phyloP scores from a whole-genome alignment of 176 grass and related monocot genomes.

The Oryza australiensis region DNA sequence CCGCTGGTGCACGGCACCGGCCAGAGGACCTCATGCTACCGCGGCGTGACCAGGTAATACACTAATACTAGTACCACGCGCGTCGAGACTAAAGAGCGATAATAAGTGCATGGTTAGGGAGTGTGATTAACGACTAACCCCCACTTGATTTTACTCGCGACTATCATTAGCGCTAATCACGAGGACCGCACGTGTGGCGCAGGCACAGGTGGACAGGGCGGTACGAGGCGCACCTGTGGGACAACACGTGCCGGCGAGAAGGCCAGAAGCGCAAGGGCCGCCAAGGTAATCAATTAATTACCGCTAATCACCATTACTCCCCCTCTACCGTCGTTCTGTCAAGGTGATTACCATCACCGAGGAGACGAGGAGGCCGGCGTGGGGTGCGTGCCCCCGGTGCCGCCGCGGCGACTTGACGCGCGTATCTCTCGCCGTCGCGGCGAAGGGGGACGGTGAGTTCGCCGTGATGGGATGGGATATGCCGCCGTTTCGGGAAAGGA shows the following conservation, averaged over 20 bases:
- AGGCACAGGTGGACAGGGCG: slow-evolving; percentile 88
- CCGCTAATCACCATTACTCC: neutral
- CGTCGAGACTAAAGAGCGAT: neutral
- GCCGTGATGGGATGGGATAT: slow-evolving; percentile 23
- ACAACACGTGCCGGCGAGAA: slow-evolving; percentile 77
- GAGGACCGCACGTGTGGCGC: slow-evolving; percentile 31
- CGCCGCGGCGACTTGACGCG: neutral
- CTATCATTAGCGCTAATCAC: neutral
- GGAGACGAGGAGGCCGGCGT: too few species aligned
- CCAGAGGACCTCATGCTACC: slow-evolving; percentile 67
- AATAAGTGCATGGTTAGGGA: slow-evolving; percentile 27
- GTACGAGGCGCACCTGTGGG: slow-evolving; percentile 96
- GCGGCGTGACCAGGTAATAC: slow-evolving; percentile 72
- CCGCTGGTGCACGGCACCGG: slow-evolving; percentile 24
- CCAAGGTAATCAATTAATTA: slow-evolving; percentile 52
- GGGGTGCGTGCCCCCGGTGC: too few species aligned
- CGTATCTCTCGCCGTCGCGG: slow-evolving; percentile 31
- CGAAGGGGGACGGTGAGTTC: neutral
- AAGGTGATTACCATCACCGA: too few species aligned
- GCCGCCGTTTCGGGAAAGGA: slow-evolving; percentile 46
- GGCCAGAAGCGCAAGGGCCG: slow-evolving; percentile 88
- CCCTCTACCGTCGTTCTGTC: too few species aligned
- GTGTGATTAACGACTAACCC: slow-evolving; percentile 3
- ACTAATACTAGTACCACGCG: neutral
- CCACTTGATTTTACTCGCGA: neutral